Evolutionary conservation across 1,139 yeast genomes (phyloP), one percentile per base, ranked within the genome.

Genomic region (Tardiomyces digboiensis): DNA sequence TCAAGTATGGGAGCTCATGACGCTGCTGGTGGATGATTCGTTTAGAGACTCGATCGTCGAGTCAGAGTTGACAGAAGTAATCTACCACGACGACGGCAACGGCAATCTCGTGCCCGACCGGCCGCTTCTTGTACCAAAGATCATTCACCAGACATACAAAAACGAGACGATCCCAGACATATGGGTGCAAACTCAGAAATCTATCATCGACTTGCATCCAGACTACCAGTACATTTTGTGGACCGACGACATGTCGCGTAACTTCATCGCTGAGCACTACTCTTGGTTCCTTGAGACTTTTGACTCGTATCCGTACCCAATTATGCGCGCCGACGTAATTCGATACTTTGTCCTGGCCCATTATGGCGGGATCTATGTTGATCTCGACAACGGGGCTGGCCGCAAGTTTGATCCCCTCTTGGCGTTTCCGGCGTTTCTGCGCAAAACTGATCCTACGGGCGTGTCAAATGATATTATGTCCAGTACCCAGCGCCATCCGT

Each of bases 401-500:
- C 70, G 88, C 48, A 72, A 73, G 48, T 68, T 88, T 52, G 96
- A 88, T 60, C 93, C 95, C 0, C 66, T 89, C 48, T 72, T 88
- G 49, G 74, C 84, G 1, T 84, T 77, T 7, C 88, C 95, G 0
- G 94, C 95, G 1, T 86, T 86, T 68, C 86, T 84, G 21, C 73
- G 97, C 50, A 85, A 85, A 60, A 88, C 97, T 1, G 67, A 76
- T 7, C 97, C 97, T 26, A 82, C 95, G 0, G 97, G 97, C 44
- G 80, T 88, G 43, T 85, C 95, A 14, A 88, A 88, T 63, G 96
- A 88, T 62, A 88, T 88, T 19, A 84, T 88, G 95, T 96, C 95
- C 12, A 68, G 93, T 2, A 79, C 83, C 13, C 95, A 95, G 26
- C 70, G 73, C 44, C 97, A 88, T 64, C 95, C 96, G 2, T 86